Evolutionary conservation across 768 basidiomycete genomes (phyloP).

Genomic region (Russula sp.): DNA sequence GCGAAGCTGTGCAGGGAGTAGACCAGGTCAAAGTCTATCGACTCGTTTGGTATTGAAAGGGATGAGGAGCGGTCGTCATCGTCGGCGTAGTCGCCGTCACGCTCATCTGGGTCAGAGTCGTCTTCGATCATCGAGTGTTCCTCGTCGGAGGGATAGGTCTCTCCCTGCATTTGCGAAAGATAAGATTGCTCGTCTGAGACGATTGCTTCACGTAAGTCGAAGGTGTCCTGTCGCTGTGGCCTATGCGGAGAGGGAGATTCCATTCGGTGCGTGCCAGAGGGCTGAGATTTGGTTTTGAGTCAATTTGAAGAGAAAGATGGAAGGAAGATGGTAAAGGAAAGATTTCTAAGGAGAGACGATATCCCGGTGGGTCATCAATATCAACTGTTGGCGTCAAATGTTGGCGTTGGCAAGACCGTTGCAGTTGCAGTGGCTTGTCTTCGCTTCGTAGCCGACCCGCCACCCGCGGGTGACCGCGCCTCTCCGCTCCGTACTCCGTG

Average conservation of each 20-base stretch:
- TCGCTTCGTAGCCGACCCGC: not conserved
- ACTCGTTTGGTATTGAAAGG: constrained; percentile 83
- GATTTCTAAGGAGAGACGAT: not conserved
- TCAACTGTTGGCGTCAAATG: not conserved
- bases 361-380: not conserved
- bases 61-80: constrained; percentile 76
- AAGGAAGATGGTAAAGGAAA: constrained; percentile 1
- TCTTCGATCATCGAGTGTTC: constrained; percentile 81
- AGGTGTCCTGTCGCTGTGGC: constrained; percentile 48
- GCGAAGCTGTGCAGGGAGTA: constrained; percentile 95
- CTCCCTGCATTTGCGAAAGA: constrained; percentile 43
- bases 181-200: constrained; percentile 43
- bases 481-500: not conserved
- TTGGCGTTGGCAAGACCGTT: not conserved
- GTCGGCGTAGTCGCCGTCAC: constrained; percentile 60
- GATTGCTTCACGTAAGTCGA: constrained; percentile 64
- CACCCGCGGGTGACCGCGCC: too few relatives aligned
- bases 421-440: too few relatives aligned
- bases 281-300: not conserved
- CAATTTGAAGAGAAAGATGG: not conserved
- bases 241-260: constrained; percentile 8
- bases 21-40: constrained; percentile 89
- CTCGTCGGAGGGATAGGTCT: constrained; percentile 54
- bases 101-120: constrained; percentile 69
- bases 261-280: not conserved